Evolutionary conservation across 306 rosid species (phyloP), one percentile per base, ranked within the genome.

Genomic region (Vicia faba): DNA sequence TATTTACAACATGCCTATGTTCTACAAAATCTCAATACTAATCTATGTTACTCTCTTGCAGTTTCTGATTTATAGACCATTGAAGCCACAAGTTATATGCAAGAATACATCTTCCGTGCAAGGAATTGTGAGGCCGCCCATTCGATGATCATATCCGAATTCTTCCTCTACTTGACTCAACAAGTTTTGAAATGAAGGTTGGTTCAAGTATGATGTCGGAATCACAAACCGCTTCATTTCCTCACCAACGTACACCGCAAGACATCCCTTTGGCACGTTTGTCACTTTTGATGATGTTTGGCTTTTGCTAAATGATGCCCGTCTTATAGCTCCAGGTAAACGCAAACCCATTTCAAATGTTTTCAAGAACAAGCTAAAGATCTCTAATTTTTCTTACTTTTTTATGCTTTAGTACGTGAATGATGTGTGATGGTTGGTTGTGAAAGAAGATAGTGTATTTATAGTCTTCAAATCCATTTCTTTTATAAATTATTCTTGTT

Each of bases 261-360:
- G 51, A 6, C 7, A 45, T 18, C 51, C 51, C 51, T 45, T 45
- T 45, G 51, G 20, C 1, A 20, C 2, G 23, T 20, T 20, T 20
- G 23, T 20, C 23, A 45, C 51, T 35, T 66, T 66, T 48, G 62
- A 66, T 45, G 73, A 51, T 64, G 29, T 46, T 35, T 64, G 77
- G n/a, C n/a, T n/a, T n/a, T n/a, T n/a, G n/a, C n/a, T n/a, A n/a
- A n/a, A n/a, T n/a, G n/a, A n/a, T n/a, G 46, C 51, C 18, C 39
- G 13, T 62, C 72, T 61, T 36, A 64, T 69, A 18, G 43, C 58
- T 7, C n/a, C 51, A 45, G 63, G 78, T 11, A 65, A 74, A 31
- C 43, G 61, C 25, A 74, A 74, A 14, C 78, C 78, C 78, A 66
- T 74, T 36, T 35, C 46, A 56, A 16, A 2, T 31, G 38, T 54